Evolutionary conservation across 2,329 filamentous ascomycete genomes (phyloP).

Genomic region (Paecilomyces fulvus): DNA sequence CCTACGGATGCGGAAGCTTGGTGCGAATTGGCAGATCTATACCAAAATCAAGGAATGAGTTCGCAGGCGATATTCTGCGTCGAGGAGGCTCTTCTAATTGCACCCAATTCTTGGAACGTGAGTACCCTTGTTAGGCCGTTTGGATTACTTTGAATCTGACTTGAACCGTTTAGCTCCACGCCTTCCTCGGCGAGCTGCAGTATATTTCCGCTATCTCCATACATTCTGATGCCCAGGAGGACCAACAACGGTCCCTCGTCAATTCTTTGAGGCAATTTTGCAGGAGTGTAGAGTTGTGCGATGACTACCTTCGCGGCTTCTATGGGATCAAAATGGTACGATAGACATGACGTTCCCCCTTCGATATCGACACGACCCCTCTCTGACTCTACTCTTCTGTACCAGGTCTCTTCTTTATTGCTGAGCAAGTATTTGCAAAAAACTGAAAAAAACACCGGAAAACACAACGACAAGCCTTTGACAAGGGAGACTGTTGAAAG

Average conservation of each 20-base stretch:
- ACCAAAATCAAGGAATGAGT: conserved; percentile 69
- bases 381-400: background rate
- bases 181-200: conserved; percentile 72
- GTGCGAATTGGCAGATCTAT: conserved; percentile 84
- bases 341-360: background rate
- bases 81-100: conserved; percentile 80
- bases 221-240: conserved; percentile 24
- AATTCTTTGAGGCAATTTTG: conserved; percentile 79
- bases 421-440: conserved; percentile 11
- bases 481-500: conserved; percentile 19
- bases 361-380: background rate
- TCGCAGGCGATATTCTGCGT: conserved; percentile 78
- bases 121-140: conserved; percentile 24
- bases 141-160: conserved; percentile 1
- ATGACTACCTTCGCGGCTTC: conserved; percentile 83
- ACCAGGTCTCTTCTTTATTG: conserved; percentile 21
- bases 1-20: conserved; percentile 90
- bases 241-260: conserved; percentile 45
- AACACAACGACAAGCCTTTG: conserved; percentile 7
- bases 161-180: conserved; percentile 58
- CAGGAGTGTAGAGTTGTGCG: conserved; percentile 85
- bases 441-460: conserved; percentile 5
- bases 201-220: conserved; percentile 53
- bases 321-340: conserved; percentile 79
- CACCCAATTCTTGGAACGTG: conserved; percentile 93